A percentile compares a stretch with the other conserved stretches of the same genome.
phyloP scores from a whole-genome alignment of 116 monocot genomes.

The Trichopus zeylanicus region DNA sequence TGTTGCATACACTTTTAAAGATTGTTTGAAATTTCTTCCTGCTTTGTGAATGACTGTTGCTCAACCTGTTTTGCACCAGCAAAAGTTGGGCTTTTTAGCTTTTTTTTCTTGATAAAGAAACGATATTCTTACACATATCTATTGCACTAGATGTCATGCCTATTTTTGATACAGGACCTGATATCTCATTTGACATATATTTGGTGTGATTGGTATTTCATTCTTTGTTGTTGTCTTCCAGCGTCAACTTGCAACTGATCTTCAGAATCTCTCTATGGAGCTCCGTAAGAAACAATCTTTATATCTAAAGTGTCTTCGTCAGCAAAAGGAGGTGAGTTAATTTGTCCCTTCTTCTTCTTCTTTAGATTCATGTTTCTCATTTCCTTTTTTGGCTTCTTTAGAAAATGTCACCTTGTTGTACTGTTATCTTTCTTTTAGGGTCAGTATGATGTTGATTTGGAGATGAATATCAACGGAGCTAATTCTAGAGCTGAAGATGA shows the following conservation, averaged over 20 bases:
- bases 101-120: not conserved
- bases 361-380: not conserved
- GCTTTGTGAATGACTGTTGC: not conserved
- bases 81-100: not conserved
- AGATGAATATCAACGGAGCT: constrained; percentile 78
- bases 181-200: not conserved
- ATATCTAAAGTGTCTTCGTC: constrained; percentile 52
- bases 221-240: constrained; percentile 9
- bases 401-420: too few species aligned
- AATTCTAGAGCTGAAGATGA: constrained; percentile 52
- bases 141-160: not conserved
- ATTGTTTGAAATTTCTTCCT: not conserved
- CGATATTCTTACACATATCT: not conserved
- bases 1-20: not conserved
- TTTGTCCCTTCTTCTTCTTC: not conserved
- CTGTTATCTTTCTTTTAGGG: constrained; percentile 24
- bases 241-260: constrained; percentile 75
- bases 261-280: constrained; percentile 80
- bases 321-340: constrained; percentile 61
- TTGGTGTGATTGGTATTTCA: too few species aligned
- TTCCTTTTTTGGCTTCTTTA: too few species aligned
- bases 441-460: constrained; percentile 83
- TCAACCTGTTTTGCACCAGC: not conserved
- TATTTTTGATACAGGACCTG: too few species aligned
- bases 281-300: constrained; percentile 65